Conservation (phyloP, 768 basidiomycete genomes). For the Lactifluus subvellereus region DNA sequence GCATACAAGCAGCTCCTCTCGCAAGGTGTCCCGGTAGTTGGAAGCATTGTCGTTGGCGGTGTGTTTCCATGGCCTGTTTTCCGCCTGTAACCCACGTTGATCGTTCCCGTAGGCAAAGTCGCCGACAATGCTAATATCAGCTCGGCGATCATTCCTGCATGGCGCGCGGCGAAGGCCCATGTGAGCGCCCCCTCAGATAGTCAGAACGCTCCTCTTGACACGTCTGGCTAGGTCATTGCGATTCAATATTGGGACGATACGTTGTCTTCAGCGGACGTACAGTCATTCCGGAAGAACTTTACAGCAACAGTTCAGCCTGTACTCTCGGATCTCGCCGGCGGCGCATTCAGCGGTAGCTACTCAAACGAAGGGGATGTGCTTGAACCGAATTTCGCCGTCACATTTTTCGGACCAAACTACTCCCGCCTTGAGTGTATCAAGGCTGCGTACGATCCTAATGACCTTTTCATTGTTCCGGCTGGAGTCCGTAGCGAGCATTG, state of each 20-base stretch:
- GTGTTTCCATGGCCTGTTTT: constrained; percentile 9
- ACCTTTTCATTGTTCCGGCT: constrained; percentile 32
- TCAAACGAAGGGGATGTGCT: constrained; percentile 34
- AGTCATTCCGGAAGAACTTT: constrained; percentile 25
- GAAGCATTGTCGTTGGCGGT: constrained; percentile 12
- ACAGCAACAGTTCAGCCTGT: constrained; percentile 28
- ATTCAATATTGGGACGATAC: background rate
- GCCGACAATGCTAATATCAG: constrained; percentile 32
- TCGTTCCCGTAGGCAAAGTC: constrained; percentile 29
- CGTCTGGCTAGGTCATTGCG: constrained; percentile 1
- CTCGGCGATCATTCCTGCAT: constrained; percentile 33
- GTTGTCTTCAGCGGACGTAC: constrained; percentile 21
- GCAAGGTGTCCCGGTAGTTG: constrained; percentile 1
- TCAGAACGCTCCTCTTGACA: background rate
- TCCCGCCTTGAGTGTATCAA: constrained; percentile 30
- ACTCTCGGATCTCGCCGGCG: constrained; percentile 29
- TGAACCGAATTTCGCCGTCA: constrained; percentile 31
- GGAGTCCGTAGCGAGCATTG: constrained; percentile 34
- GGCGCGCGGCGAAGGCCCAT: constrained; percentile 37
- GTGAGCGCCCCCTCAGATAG: constrained; percentile 24
- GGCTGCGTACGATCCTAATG: constrained; percentile 31
- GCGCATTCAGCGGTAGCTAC: constrained; percentile 30
- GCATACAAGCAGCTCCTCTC: constrained; percentile 13
- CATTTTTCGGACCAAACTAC: constrained; percentile 35
- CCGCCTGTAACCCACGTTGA: background rate